phyloP scores from a whole-genome alignment of 305 asterid species.

The Solanum hybrid region DNA sequence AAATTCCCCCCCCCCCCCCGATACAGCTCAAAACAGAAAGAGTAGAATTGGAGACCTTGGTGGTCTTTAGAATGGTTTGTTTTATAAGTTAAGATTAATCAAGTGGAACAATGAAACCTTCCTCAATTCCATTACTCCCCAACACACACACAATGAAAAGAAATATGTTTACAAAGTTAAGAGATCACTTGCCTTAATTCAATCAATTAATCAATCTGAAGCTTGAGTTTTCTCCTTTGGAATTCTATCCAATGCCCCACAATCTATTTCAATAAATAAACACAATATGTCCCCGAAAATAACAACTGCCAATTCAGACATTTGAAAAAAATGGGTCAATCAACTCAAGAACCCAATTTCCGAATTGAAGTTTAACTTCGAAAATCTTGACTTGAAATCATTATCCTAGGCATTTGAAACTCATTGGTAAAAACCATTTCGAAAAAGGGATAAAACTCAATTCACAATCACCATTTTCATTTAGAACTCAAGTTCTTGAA shows the following conservation, averaged over 20 bases:
- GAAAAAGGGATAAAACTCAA: no score
- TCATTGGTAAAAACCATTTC: no score
- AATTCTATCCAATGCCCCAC: neutral
- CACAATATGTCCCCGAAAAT: neutral
- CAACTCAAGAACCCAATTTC: no score
- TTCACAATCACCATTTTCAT: no score
- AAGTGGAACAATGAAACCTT: neutral
- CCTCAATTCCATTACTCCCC: neutral
- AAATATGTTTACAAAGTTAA: no score
- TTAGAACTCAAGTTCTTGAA: no score
- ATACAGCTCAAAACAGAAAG: neutral
- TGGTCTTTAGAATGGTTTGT: neutral
- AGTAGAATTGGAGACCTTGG: neutral
- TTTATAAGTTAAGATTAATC: neutral
- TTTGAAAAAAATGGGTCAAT: neutral
- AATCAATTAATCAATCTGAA: no score
- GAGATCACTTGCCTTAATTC: neutral
- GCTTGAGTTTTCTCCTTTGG: neutral
- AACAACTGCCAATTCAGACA: neutral
- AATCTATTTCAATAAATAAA: no score
- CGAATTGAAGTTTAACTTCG: no score
- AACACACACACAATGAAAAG: neutral
- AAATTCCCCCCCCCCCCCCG: no score
- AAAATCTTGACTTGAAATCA: no score
- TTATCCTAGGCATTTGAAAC: no score